A percentile compares a stretch with the other conserved stretches of the same genome.
These are phyloP conservation scores for Mucor plumbeus DNA, from an alignment of 371 early-diverging fungal species.

Conservation along the genomic window DNA sequence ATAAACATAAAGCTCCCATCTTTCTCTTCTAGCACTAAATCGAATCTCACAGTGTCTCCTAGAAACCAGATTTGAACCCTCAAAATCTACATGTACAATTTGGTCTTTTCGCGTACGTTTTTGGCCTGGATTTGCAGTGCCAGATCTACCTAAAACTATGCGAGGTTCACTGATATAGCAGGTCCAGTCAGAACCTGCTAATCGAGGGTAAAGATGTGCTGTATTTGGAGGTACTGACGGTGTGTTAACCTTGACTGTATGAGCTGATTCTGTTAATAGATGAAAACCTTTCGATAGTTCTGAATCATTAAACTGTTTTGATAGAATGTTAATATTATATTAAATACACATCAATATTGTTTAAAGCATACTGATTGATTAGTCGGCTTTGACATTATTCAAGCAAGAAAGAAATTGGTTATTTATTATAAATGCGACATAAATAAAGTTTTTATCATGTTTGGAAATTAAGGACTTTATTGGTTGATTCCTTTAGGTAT, in stretches of 20 bases:
- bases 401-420: no score
- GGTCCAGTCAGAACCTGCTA: conserved; percentile 50
- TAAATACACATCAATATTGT: no score
- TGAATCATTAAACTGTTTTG: conserved; percentile 32
- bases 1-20: conserved; percentile 48
- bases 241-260: conserved; percentile 36
- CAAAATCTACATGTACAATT: conserved; percentile 44
- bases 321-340: neutral
- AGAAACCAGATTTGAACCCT: conserved; percentile 41
- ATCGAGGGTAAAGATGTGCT: conserved; percentile 44
- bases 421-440: no score
- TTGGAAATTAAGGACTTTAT: conserved; percentile 1
- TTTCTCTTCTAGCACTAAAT: conserved; percentile 26
- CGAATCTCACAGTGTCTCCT: conserved; percentile 50
- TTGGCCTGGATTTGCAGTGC: neutral
- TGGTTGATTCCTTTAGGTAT: neutral
- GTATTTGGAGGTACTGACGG: conserved; percentile 29
- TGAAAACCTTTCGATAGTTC: conserved; percentile 33
- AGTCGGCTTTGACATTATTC: neutral
- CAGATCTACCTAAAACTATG: conserved; percentile 44
- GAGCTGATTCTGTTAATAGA: conserved; percentile 39
- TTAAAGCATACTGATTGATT: neutral
- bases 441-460: neutral
- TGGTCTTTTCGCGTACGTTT: conserved; percentile 3
- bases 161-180: conserved; percentile 41